These are phyloP conservation scores for Saksenaea oblongispora DNA, from an alignment of 371 early-diverging fungal species.

Conservation along the genomic window DNA sequence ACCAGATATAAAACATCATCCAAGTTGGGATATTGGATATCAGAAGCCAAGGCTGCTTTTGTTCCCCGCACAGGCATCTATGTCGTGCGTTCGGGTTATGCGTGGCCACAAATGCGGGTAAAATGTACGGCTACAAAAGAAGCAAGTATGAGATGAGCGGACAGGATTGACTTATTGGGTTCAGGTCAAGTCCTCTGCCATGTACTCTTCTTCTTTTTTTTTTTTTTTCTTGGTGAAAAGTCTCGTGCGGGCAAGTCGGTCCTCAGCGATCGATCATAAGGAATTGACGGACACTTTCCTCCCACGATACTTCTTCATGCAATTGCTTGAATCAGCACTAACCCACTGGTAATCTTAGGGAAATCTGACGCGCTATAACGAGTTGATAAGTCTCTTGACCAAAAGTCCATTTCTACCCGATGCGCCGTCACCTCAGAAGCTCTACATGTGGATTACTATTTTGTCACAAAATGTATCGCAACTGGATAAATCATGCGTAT, in stretches of 20 bases:
- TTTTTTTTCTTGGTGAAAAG: conserved; percentile 7
- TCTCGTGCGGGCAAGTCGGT: conserved; percentile 10
- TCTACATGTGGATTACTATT: conserved; percentile 54
- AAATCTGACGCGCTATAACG: conserved; percentile 48
- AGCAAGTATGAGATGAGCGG: conserved; percentile 1
- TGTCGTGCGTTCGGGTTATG: conserved; percentile 34
- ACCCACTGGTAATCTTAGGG: conserved; percentile 35
- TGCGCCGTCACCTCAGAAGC: conserved; percentile 48
- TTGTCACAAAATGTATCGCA: conserved; percentile 60
- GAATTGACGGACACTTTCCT: conserved; percentile 32
- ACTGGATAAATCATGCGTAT: conserved; percentile 53
- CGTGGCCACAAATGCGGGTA: conserved; percentile 26
- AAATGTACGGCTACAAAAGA: conserved; percentile 5
- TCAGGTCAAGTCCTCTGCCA: conserved; percentile 1
- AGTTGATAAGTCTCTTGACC: conserved; percentile 49
- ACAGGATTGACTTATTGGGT: conserved; percentile 11
- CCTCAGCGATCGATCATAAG: conserved; percentile 11
- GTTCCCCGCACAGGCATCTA: conserved; percentile 28
- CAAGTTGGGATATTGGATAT: neutral
- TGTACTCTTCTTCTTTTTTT: conserved; percentile 6
- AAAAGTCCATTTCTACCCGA: conserved; percentile 43
- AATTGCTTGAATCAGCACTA: neutral
- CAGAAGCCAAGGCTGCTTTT: conserved; percentile 26
- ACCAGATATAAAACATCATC: neutral
- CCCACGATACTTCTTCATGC: conserved; percentile 12